Base-by-base conservation (phyloP, 2,329 filamentous ascomycete genomes). In the Calonectria henricotiae region DNA sequence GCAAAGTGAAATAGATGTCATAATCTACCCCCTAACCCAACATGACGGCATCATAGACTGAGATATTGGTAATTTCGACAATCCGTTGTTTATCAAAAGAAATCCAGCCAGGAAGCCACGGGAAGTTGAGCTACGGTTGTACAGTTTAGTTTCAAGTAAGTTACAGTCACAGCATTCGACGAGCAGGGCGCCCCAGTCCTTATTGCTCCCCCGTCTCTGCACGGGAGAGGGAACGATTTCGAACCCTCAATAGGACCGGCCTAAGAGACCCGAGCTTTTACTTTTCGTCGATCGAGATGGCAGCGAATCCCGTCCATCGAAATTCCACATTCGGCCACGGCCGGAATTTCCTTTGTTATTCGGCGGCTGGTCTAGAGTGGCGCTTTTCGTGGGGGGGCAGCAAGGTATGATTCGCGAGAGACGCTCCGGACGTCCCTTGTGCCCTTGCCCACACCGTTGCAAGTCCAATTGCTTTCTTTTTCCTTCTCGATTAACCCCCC, bases 401-500 rank as follows among this genome's bases (percentile, higher is more conserved):
- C 20, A 32, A 20, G 32, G 35, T 20, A 20, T 35, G n/a, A n/a
- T 37, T 49, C 60, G 43, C 17, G 44, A 20, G 44, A 39, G 17
- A 23, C n/a, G 37, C 15, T 61, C 30, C 20, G 11, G 23, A 41
- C 23, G 25, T 25, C n/a, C n/a, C 8, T 23, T 44, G 49, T 41
- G 43, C n/a, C 27, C 27, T 30, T 23, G n/a, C n/a, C n/a, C 20
- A 20, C 27, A 27, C 41, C 47, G 60, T 64, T 68, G 9, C 49
- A 51, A 7, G 9, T 15, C n/a, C n/a, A 46, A 12, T 74, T 75
- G 64, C 74, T 75, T 75, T 74, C 27, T 30, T 75, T 75, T 72
- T 69, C 23, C 54, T 71, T 72, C 41, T 68, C 39, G 51, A 65
- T 75, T 62, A 47, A 62, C 72, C 44, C 35, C 27, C 39, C 23